Conservation (phyloP, 2,329 filamentous ascomycete genomes). For the Cladosporium sphaerospermum region DNA sequence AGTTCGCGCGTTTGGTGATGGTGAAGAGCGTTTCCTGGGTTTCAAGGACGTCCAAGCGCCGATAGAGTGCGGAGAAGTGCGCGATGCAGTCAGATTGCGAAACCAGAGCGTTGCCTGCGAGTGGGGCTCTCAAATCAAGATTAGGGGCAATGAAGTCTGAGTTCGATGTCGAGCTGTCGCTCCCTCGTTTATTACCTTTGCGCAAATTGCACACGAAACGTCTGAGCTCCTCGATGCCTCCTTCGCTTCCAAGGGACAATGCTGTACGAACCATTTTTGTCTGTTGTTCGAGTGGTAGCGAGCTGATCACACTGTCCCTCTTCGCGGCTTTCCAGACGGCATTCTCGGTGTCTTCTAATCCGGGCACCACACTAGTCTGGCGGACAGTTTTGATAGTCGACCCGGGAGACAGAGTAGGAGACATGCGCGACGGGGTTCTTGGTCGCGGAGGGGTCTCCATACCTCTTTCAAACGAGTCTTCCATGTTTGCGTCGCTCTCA, state of each 20-base stretch:
- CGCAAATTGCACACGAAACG: not conserved
- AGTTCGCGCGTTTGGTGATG: not conserved
- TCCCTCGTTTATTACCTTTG: not conserved
- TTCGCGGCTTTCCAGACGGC: not conserved
- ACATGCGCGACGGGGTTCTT: not conserved
- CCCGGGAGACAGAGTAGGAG: not conserved
- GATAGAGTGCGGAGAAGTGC: not conserved
- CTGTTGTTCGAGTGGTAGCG: not conserved
- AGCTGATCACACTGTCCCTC: not conserved
- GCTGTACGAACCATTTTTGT: not conserved
- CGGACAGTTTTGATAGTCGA: not conserved
- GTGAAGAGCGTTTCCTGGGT: not conserved
- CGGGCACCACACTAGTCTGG: not conserved
- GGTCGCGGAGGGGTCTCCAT: not conserved
- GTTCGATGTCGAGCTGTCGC: not conserved
- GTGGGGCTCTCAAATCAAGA: too few relatives aligned
- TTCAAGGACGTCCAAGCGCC: not conserved
- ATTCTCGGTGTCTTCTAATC: not conserved
- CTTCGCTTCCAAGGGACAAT: constrained; percentile 1
- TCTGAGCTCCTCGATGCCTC: not conserved
- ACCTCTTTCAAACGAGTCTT: not conserved
- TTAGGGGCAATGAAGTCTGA: too few relatives aligned
- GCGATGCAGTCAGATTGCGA: not conserved
- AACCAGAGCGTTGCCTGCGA: too few relatives aligned
- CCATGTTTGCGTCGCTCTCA: not conserved